phyloP scores from a whole-genome alignment of 2,329 filamentous ascomycete species.

The Calonectria pteridis region DNA sequence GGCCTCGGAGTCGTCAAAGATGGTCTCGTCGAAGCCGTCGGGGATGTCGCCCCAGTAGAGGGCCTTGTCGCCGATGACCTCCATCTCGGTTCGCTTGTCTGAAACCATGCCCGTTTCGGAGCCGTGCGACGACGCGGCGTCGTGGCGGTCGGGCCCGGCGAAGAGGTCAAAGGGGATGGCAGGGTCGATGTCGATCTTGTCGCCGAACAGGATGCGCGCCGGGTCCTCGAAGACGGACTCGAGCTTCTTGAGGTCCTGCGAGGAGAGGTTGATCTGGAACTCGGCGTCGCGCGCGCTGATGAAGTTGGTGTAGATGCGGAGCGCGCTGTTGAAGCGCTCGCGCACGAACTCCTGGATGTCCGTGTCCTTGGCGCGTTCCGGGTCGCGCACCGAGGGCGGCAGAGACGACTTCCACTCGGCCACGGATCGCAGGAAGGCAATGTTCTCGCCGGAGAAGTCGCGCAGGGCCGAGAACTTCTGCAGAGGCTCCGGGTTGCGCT shows the following conservation, averaged over 20 bases:
- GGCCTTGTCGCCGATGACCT: conserved; percentile 40
- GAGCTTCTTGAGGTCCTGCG: conserved; percentile 65
- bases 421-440: conserved; percentile 70
- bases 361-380: conserved; percentile 36
- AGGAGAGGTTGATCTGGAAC: conserved; percentile 76
- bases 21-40: conserved; percentile 60
- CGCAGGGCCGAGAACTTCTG: conserved; percentile 73
- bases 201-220: conserved; percentile 59
- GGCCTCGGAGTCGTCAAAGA: conserved; percentile 72
- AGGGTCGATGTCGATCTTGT: conserved; percentile 54
- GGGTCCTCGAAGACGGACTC: conserved; percentile 68
- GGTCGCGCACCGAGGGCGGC: conserved; percentile 40
- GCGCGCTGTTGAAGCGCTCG: conserved; percentile 69
- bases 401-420: conserved; percentile 56
- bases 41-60: conserved; percentile 62
- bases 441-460: conserved; percentile 80
- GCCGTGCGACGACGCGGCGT: conserved; percentile 32
- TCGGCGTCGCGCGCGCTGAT: conserved; percentile 59
- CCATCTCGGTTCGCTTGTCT: conserved; percentile 28
- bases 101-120: conserved; percentile 43
- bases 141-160: conserved; percentile 38
- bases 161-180: conserved; percentile 58
- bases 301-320: conserved; percentile 54
- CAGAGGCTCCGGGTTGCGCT: conserved; percentile 69
- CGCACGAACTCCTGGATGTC: conserved; percentile 53